A percentile compares a stretch with the other conserved stretches of the same genome.
These are phyloP conservation scores for Lepidopterella palustris DNA, from an alignment of 495 filamentous ascomycete species.

Conservation along the genomic window DNA sequence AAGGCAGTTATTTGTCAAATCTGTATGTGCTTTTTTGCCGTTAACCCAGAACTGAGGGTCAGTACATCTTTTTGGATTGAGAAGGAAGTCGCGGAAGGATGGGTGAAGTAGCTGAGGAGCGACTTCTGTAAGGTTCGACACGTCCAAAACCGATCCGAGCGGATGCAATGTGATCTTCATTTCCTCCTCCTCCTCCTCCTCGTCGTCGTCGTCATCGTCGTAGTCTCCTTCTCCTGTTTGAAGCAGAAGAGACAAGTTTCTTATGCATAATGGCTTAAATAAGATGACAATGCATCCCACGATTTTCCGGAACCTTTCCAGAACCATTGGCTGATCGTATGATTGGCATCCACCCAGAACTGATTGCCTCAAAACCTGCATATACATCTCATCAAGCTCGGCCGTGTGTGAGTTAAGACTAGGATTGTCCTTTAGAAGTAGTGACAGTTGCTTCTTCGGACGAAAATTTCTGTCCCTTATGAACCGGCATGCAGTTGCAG, in stretches of 20 bases:
- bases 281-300: constrained; percentile 31
- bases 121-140: constrained; percentile 27
- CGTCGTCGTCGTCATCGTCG: not conserved
- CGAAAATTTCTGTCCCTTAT: constrained; percentile 4
- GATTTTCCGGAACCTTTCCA: constrained; percentile 24
- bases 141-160: constrained; percentile 36
- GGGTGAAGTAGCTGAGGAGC: constrained; percentile 40
- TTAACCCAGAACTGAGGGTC: constrained; percentile 37
- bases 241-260: constrained; percentile 26
- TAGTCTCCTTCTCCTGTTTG: not conserved
- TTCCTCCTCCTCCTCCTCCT: not conserved
- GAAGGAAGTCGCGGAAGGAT: constrained; percentile 49
- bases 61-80: constrained; percentile 32
- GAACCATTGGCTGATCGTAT: constrained; percentile 5
- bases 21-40: constrained; percentile 33
- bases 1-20: constrained; percentile 34
- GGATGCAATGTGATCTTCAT: constrained; percentile 20
- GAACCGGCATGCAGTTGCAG: constrained; percentile 19
- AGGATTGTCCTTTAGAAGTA: constrained; percentile 9
- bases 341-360: constrained; percentile 7
- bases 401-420: constrained; percentile 1
- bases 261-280: constrained; percentile 29
- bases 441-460: constrained; percentile 13
- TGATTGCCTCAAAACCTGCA: constrained; percentile 16
- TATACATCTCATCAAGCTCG: constrained; percentile 22